Percentiles rank a stretch among this genome's conserved stretches.
phyloP scores from a whole-genome alignment of 495 filamentous ascomycete genomes.

The Sabuloglossum arenarium region DNA sequence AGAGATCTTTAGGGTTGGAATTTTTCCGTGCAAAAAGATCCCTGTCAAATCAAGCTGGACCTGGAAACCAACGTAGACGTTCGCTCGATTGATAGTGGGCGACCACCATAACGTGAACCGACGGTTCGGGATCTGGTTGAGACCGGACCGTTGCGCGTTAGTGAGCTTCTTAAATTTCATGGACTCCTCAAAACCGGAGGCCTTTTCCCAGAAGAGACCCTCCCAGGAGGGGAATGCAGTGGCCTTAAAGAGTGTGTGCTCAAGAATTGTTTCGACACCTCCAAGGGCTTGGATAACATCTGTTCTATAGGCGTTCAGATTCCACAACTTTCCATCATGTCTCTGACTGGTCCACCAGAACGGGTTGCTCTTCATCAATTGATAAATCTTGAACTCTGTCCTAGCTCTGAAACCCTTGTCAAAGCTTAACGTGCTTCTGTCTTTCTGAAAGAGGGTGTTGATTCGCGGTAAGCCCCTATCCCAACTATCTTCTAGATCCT shows the following conservation, averaged over 20 bases:
- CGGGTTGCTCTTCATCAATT: slow-evolving; percentile 97
- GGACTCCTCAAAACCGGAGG: slow-evolving; percentile 52
- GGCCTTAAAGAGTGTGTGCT: slow-evolving; percentile 96
- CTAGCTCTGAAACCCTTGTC: slow-evolving; percentile 96
- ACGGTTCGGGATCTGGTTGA: slow-evolving; percentile 99
- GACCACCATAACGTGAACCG: slow-evolving; percentile 99
- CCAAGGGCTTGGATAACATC: slow-evolving; percentile 97
- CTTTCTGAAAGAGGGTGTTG: slow-evolving; percentile 98
- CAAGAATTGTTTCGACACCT: slow-evolving; percentile 98
- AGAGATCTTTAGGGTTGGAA: slow-evolving; percentile 95
- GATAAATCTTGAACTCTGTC: slow-evolving; percentile 96
- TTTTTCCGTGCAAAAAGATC: slow-evolving; percentile 99
- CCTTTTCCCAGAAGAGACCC: slow-evolving; percentile 95
- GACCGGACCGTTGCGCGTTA: slow-evolving; percentile 92
- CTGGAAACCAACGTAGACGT: slow-evolving; percentile 91
- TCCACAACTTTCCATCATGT: slow-evolving; percentile 98
- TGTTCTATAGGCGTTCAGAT: slow-evolving; percentile 91
- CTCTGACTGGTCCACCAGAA: slow-evolving; percentile 99
- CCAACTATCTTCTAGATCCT: slow-evolving; percentile 98
- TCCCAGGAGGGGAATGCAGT: slow-evolving; percentile 99
- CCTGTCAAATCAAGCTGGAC: slow-evolving; percentile 96
- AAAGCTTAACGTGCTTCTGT: slow-evolving; percentile 90
- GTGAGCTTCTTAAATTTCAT: slow-evolving; percentile 99
- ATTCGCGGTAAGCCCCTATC: slow-evolving; percentile 95
- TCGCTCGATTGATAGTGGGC: slow-evolving; percentile 57